Evolutionary conservation across 257 asterid species (phyloP).

Genomic region (Rhazya stricta): DNA sequence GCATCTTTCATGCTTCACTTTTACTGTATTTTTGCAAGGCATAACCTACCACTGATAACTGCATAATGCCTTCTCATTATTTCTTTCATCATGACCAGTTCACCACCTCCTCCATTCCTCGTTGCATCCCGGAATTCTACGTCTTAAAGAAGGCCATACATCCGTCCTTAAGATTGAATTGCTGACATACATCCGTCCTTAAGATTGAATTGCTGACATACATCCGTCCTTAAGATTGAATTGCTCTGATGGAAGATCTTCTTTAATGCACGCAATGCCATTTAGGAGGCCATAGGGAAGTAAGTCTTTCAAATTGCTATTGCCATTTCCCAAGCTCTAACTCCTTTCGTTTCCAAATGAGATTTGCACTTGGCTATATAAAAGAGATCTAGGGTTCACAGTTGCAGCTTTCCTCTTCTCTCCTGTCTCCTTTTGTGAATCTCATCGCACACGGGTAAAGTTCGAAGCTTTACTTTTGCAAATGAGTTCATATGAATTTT

Average conservation of each 20-base stretch:
- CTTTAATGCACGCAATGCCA: neutral
- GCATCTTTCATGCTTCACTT: conserved; percentile 23
- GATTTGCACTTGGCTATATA: neutral
- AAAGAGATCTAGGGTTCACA: conserved; percentile 29
- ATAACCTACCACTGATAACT: conserved; percentile 40
- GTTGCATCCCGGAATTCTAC: conserved; percentile 24
- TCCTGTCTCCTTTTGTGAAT: conserved; percentile 6
- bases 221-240: neutral
- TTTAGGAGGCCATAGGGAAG: neutral
- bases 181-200: no score
- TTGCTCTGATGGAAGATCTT: neutral
- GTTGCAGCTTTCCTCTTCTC: neutral
- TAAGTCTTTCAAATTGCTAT: neutral
- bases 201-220: neutral
- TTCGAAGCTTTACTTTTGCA: conserved; percentile 14
- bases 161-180: conserved; percentile 8
- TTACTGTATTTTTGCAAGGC: conserved; percentile 24
- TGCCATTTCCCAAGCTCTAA: conserved; percentile 10
- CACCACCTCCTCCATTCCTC: conserved; percentile 18
- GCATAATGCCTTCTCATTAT: conserved; percentile 33
- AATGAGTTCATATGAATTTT: neutral
- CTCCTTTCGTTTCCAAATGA: conserved; percentile 4
- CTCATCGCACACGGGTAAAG: conserved; percentile 25
- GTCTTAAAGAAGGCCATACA: conserved; percentile 16
- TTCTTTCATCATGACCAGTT: conserved; percentile 4